These are phyloP conservation scores for Neltuma alba DNA, from an alignment of 306 rosid species.

Conservation along the genomic window DNA sequence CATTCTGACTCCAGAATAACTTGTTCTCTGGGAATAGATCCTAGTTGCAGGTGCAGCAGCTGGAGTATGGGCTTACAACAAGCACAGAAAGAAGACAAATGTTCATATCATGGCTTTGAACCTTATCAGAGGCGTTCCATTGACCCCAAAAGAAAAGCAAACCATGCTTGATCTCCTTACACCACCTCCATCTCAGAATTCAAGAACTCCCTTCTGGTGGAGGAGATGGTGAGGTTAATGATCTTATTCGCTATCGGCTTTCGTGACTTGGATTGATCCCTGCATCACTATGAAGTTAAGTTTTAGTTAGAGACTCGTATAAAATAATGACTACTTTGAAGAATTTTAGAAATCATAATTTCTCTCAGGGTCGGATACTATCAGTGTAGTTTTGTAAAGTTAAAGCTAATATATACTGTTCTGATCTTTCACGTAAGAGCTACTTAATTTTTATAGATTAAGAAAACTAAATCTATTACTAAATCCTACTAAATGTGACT, in stretches of 20 bases:
- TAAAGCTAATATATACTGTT: no score
- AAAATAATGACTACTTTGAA: not conserved
- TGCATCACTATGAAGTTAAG: not conserved
- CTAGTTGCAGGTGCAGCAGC: constrained; percentile 52
- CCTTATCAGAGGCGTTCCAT: constrained; percentile 62
- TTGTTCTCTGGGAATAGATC: constrained; percentile 39
- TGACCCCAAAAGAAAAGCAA: constrained; percentile 81
- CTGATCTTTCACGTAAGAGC: no score
- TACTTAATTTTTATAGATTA: no score
- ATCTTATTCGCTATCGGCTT: constrained; percentile 19
- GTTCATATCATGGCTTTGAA: constrained; percentile 71
- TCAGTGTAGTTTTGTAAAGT: not conserved
- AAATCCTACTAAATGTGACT: no score
- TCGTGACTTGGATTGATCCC: not conserved
- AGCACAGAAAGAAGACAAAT: constrained; percentile 51
- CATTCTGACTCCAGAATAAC: constrained; percentile 33
- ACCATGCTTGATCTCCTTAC: constrained; percentile 81
- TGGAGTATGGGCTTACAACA: constrained; percentile 64
- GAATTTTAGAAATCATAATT: not conserved
- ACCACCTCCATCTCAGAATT: constrained; percentile 66
- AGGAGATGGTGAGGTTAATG: constrained; percentile 60
- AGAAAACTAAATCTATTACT: no score
- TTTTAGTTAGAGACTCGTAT: not conserved
- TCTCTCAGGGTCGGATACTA: not conserved
- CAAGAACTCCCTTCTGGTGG: constrained; percentile 57